Evolutionary conservation across 73 alveolate genomes (phyloP), one percentile per base, ranked within the genome.

Genomic region (Urostyla sp.): DNA sequence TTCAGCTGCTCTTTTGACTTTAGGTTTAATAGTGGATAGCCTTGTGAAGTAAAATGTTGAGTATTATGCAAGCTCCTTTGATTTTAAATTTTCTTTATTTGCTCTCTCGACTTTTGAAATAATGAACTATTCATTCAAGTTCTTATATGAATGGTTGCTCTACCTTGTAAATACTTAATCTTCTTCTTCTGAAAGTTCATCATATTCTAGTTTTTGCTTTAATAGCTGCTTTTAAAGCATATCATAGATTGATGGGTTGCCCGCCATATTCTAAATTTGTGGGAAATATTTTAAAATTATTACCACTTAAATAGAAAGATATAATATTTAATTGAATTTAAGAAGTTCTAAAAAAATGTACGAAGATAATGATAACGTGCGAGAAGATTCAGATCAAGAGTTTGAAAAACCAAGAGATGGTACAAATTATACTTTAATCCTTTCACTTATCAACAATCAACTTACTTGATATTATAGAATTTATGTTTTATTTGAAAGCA

Each of bases 341-440:
- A 66, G 30, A 35, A 66, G 8, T 34, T 40, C 37, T 66, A 66
- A 66, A 66, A 66, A 66, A 66, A 66, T 37, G 44, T 66, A 63
- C 44, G 66, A 21, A 54, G 63, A 2, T 20, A 44, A 37, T 52
- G 34, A 8, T 52, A 52, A 6, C 53, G 37, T 63, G 59, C 52
- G 57, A 5, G 23, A 66, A 43, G 63, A 66, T 45, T 45, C 59
- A 32, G 80, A 44, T 21, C 27, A 44, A 40, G 80, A 66, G 21
- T 66, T 66, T 28, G 80, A 66, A 66, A 66, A 66, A 27, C 80
- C 80, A 10, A 66, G 44, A 54, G 80, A 66, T 66, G 80, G 80
- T 66, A 66, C n/a, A 31, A 40, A 13, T 8, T 28, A 16, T 36
- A 21, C 56, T 7, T 7, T 6, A 50, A n/a, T n/a, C n/a, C n/a